Percentiles rank a stretch among this genome's conserved stretches.
These are phyloP conservation scores for Fusarium keratoplasticum DNA, from an alignment of 2,329 filamentous ascomycete species.

Conservation along the genomic window DNA sequence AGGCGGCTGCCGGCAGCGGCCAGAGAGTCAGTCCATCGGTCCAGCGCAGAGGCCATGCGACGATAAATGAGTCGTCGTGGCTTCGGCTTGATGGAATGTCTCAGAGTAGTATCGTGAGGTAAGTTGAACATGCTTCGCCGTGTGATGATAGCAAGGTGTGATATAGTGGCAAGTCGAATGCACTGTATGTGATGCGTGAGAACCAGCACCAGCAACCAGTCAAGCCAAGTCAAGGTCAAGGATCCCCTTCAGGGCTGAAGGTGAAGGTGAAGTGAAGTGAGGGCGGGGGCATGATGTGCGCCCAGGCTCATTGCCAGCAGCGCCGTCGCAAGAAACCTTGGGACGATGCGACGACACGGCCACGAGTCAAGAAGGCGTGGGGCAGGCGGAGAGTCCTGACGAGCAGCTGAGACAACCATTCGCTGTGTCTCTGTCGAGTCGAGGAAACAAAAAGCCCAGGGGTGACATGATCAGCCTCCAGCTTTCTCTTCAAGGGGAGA, in stretches of 20 bases:
- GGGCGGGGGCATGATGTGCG: constrained; percentile 1
- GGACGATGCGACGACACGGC: not conserved
- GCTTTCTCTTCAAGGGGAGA: constrained; percentile 2
- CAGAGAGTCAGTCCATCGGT: not conserved
- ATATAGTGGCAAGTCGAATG: not conserved
- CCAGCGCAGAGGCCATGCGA: not conserved
- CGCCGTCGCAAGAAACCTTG: constrained; percentile 1
- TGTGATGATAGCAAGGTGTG: constrained; percentile 2
- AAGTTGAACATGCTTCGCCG: not conserved
- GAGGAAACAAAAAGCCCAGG: constrained; percentile 1
- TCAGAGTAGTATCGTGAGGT: constrained; percentile 10
- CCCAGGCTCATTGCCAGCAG: not conserved
- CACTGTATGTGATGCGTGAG: no score
- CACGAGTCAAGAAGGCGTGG: constrained; percentile 10
- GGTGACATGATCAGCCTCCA: constrained; percentile 6
- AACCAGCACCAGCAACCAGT: not conserved
- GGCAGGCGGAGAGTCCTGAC: constrained; percentile 1
- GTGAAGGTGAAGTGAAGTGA: not conserved
- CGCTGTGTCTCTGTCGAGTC: not conserved
- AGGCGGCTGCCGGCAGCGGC: constrained; percentile 32
- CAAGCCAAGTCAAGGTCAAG: not conserved
- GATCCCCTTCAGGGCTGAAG: constrained; percentile 2
- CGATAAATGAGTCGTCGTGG: not conserved
- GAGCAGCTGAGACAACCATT: not conserved
- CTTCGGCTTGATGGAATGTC: not conserved